Evolutionary conservation across 2,329 filamentous ascomycete species (phyloP).

Genomic region (Exophiala dermatitidis): DNA sequence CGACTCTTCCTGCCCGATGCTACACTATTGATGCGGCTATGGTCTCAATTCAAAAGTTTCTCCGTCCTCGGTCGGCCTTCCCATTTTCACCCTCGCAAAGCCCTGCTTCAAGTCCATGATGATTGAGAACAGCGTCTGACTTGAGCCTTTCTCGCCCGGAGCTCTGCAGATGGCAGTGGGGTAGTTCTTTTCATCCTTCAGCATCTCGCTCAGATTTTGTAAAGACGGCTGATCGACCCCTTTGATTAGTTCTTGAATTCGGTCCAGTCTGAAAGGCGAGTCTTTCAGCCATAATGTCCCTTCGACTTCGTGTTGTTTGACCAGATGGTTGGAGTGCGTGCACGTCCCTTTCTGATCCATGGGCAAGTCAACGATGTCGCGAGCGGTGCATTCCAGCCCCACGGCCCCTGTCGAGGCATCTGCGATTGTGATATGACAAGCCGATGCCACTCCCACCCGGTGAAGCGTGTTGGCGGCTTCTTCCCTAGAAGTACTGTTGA

Average conservation of each 20-base stretch:
- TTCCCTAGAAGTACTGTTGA: conserved; percentile 42
- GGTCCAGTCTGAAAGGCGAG: conserved; percentile 29
- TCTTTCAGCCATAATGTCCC: conserved; percentile 22
- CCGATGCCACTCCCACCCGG: conserved; percentile 44
- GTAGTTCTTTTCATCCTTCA: conserved; percentile 32
- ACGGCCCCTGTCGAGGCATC: conserved; percentile 40
- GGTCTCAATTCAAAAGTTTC: conserved; percentile 29
- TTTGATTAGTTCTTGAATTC: conserved; percentile 29
- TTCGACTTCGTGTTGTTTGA: conserved; percentile 27
- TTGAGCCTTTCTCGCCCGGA: conserved; percentile 27
- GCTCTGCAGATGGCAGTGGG: conserved; percentile 33
- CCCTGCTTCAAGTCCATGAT: conserved; percentile 35
- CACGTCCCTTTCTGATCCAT: conserved; percentile 30
- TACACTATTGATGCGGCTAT: conserved; percentile 4
- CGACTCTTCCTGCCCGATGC: neutral
- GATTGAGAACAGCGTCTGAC: conserved; percentile 35
- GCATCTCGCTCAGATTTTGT: conserved; percentile 27
- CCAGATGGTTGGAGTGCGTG: conserved; percentile 42
- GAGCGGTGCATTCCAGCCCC: conserved; percentile 45
- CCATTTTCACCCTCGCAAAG: conserved; percentile 31
- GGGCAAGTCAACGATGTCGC: conserved; percentile 27
- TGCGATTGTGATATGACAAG: conserved; percentile 50
- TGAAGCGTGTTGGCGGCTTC: conserved; percentile 43
- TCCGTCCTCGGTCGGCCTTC: conserved; percentile 30
- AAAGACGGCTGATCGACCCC: conserved; percentile 18